A percentile compares a stretch with the other conserved stretches of the same genome.
These are phyloP conservation scores for Xerocomus amazonicus DNA, from an alignment of 1,284 basidiomycete species.

Conservation along the genomic window DNA sequence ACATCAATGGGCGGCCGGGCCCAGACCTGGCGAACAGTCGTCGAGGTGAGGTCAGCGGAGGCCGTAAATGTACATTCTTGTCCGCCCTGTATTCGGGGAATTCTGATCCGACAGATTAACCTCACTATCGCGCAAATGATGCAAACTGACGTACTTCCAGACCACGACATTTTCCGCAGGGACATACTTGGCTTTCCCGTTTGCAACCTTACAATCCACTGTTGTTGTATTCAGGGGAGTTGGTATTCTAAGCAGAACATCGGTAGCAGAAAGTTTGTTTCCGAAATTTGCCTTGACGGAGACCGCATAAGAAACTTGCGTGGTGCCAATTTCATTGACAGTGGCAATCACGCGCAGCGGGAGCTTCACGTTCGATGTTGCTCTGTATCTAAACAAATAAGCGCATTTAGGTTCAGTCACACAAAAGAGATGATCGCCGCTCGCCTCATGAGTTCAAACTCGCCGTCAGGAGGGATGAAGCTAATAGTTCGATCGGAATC, in stretches of 20 bases:
- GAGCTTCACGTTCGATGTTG: conserved; percentile 93
- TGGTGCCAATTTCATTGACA: conserved; percentile 89
- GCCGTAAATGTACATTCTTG: conserved; percentile 87
- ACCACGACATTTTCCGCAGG: conserved; percentile 93
- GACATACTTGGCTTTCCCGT: conserved; percentile 96
- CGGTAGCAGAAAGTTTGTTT: conserved; percentile 89
- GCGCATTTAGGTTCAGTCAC: conserved; percentile 2
- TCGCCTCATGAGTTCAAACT: conserved; percentile 97
- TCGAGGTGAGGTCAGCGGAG: conserved; percentile 80
- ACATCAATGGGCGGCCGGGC: conserved; percentile 96
- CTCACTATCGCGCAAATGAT: not conserved
- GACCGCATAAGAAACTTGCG: conserved; percentile 88
- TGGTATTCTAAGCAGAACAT: conserved; percentile 90
- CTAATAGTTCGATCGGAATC: conserved; percentile 91
- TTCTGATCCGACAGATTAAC: conserved; percentile 46
- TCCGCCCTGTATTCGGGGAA: conserved; percentile 89
- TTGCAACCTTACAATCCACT: conserved; percentile 86
- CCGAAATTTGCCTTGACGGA: conserved; percentile 89
- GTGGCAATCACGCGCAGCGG: conserved; percentile 90
- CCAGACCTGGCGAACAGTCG: conserved; percentile 92
- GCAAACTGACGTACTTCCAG: conserved; percentile 82
- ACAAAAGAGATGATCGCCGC: conserved; percentile 10
- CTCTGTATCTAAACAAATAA: conserved; percentile 70
- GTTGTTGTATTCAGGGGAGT: conserved; percentile 93
- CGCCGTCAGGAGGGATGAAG: conserved; percentile 97